Conservation (phyloP, 345 rosid species). For the Camelina sativa region DNA sequence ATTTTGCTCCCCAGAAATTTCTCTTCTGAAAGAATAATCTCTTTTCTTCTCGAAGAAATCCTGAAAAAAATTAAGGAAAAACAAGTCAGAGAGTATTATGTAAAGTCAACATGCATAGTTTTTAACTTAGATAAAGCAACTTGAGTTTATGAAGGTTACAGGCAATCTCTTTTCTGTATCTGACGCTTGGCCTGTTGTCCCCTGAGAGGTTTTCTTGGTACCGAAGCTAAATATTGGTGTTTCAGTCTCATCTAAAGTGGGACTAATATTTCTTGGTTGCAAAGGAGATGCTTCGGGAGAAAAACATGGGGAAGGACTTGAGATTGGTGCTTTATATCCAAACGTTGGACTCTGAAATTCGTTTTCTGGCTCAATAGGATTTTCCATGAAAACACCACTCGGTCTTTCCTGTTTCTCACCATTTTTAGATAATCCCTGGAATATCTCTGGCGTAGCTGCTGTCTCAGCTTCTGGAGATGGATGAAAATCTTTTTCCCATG, state of each 20-base stretch:
- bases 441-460: slow-evolving; percentile 46
- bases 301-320: slow-evolving; percentile 51
- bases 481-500: slow-evolving; percentile 45
- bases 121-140: slow-evolving; percentile 11
- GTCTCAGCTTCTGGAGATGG: slow-evolving; percentile 45
- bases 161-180: slow-evolving; percentile 47
- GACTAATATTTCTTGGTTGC: slow-evolving; percentile 49
- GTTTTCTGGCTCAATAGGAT: slow-evolving; percentile 46
- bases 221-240: slow-evolving; percentile 47
- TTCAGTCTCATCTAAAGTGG: slow-evolving; percentile 44
- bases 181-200: slow-evolving; percentile 44
- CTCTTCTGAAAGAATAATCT: slow-evolving; percentile 49
- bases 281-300: slow-evolving; percentile 51
- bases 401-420: slow-evolving; percentile 47
- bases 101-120: slow-evolving; percentile 25
- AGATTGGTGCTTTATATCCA: slow-evolving; percentile 51
- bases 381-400: slow-evolving; percentile 41
- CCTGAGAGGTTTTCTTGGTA: slow-evolving; percentile 49
- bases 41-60: slow-evolving; percentile 49
- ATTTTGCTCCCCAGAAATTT: slow-evolving; percentile 42
- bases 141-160: slow-evolving; percentile 58
- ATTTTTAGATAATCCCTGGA: slow-evolving; percentile 42
- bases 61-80: slow-evolving; percentile 62
- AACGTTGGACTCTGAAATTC: slow-evolving; percentile 71
- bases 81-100: slow-evolving; percentile 40